Evolutionary conservation across 108 stramenopile genomes (phyloP).

Genomic region (Aurantiochytrium sp.): DNA sequence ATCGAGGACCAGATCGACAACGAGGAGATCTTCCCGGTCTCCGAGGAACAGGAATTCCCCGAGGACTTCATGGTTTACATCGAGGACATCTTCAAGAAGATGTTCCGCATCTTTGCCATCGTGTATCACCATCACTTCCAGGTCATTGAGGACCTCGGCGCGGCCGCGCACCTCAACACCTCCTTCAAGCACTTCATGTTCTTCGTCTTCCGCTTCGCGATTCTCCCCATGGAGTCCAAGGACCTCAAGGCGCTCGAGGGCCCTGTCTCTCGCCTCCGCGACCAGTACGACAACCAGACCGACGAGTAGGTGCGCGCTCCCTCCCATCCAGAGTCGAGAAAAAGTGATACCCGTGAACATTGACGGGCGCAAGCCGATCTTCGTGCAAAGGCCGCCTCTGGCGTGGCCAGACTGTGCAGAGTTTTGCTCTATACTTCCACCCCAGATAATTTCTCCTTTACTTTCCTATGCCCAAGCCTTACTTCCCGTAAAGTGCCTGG

Average conservation of each 20-base stretch:
- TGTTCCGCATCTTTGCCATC: slow-evolving; percentile 61
- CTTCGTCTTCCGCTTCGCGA: slow-evolving; percentile 53
- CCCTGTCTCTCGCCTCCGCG: background rate
- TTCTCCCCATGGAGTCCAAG: no score
- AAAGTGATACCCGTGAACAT: no score
- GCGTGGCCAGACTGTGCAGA: no score
- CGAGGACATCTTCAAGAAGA: slow-evolving; percentile 49
- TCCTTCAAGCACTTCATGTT: slow-evolving; percentile 65
- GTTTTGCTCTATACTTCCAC: no score
- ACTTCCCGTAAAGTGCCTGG: no score
- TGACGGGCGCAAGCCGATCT: no score
- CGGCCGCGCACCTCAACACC: slow-evolving; percentile 59
- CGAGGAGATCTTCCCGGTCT: slow-evolving; percentile 5
- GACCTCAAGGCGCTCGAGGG: background rate
- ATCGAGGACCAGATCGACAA: slow-evolving; percentile 39
- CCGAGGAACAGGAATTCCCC: slow-evolving; percentile 36
- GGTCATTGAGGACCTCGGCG: slow-evolving; percentile 47
- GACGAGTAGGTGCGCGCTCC: background rate
- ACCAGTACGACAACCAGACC: background rate
- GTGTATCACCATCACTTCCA: slow-evolving; percentile 54
- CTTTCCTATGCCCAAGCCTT: no score
- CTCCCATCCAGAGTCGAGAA: no score
- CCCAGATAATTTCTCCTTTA: no score
- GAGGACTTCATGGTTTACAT: slow-evolving; percentile 43
- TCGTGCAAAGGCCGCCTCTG: no score